phyloP scores from a whole-genome alignment of 257 asterid genomes.

The Solanum arcanum region DNA sequence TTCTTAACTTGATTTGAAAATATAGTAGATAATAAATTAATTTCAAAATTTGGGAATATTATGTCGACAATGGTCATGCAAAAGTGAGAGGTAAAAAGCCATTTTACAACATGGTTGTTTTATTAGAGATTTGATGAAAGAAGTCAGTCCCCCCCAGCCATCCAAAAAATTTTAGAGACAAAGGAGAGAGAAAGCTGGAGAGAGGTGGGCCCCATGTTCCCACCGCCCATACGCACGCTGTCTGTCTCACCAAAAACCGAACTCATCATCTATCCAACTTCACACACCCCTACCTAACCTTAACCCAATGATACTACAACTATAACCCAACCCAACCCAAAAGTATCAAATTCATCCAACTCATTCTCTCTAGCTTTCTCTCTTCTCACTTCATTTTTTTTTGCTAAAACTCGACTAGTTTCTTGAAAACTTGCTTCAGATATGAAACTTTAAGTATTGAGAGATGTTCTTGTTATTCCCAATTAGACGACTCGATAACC shows the following conservation, averaged over 20 bases:
- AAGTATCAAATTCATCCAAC: constrained; percentile 17
- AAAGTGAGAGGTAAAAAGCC: background rate
- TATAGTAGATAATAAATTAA: no score
- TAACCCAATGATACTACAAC: constrained; percentile 38
- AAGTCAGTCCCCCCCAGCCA: background rate
- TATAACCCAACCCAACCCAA: background rate
- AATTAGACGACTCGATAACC: no score
- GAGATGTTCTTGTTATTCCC: no score
- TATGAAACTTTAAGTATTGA: no score
- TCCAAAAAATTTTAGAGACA: constrained; percentile 3
- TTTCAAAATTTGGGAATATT: no score
- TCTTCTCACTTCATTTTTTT: background rate
- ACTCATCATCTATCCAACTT: constrained; percentile 14
- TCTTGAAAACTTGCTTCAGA: no score
- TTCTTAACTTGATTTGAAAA: no score
- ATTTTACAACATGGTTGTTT: background rate
- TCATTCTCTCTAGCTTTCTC: background rate
- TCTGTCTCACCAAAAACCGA: constrained; percentile 2
- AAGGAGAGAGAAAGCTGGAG: constrained; percentile 7
- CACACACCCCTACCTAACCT: constrained; percentile 34
- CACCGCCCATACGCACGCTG: constrained; percentile 40
- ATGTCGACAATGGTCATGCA: background rate
- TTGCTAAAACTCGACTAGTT: no score
- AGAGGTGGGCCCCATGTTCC: constrained; percentile 1
- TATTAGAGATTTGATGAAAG: background rate